Conservation (phyloP, 805 yeast genomes). For the Debaryomyces maramus region DNA sequence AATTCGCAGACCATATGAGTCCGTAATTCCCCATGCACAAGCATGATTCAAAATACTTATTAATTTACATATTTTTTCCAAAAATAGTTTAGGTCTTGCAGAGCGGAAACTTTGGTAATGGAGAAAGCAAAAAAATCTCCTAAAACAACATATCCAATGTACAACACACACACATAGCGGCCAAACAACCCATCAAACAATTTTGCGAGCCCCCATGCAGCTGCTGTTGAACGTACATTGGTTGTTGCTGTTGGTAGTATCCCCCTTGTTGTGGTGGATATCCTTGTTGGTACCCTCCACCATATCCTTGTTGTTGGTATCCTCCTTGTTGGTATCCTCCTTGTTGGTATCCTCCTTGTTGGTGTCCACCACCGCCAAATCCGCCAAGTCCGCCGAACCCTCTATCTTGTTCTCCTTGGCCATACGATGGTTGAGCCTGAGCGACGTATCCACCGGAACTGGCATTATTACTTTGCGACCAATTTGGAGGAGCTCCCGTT, state of each 20-base stretch:
- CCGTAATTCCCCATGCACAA: too few species aligned
- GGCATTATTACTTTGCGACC: constrained; percentile 14
- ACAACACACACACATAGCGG: constrained; percentile 44
- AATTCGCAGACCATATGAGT: too few species aligned
- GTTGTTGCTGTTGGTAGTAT: constrained; percentile 43
- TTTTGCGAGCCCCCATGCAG: constrained; percentile 21
- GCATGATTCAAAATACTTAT: too few species aligned
- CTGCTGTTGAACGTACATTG: constrained; percentile 44
- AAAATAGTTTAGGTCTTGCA: too few species aligned
- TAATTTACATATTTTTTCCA: too few species aligned
- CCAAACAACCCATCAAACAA: constrained; percentile 44
- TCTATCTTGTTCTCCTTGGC: constrained; percentile 19
- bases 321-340: constrained; percentile 24
- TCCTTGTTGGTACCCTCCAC: constrained; percentile 16
- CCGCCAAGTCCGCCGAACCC: constrained; percentile 19
- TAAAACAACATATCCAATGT: constrained; percentile 30
- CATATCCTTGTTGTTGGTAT: constrained; percentile 19
- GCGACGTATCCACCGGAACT: constrained; percentile 20
- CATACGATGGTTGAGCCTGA: constrained; percentile 21
- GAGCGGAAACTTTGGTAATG: too few species aligned
- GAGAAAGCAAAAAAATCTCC: too few species aligned
- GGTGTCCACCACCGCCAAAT: constrained; percentile 14
- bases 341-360: constrained; percentile 10
- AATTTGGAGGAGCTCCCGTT: constrained; percentile 32
- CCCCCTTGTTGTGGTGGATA: constrained; percentile 30